phyloP scores from a whole-genome alignment of 345 rosid genomes.

The Corymbia maculata region DNA sequence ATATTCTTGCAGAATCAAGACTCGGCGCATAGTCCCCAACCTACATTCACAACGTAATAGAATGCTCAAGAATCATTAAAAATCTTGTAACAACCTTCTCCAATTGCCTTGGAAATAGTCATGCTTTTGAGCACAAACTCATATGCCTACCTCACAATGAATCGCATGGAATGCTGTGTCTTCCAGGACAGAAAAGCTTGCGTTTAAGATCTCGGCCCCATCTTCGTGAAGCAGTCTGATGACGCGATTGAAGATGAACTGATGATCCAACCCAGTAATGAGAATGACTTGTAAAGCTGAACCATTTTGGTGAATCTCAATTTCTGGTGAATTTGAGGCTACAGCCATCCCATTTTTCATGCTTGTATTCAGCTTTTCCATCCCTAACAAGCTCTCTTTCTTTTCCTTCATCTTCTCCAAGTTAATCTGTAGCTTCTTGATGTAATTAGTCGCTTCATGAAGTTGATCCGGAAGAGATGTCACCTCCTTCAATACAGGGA shows the following conservation, averaged over 20 bases:
- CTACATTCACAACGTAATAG: slow-evolving; percentile 32
- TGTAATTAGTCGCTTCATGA: slow-evolving; percentile 38
- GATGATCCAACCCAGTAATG: not conserved
- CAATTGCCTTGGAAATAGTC: not conserved
- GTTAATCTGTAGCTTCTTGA: slow-evolving; percentile 33
- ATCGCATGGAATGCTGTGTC: not conserved
- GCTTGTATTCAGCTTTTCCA: not conserved
- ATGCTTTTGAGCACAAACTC: not conserved
- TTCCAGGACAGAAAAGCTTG: not conserved
- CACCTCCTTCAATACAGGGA: not conserved
- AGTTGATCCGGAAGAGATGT: slow-evolving; percentile 20
- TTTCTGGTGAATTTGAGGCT: not conserved
- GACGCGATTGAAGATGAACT: not conserved
- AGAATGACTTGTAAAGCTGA: slow-evolving; percentile 2
- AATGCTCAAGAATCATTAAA: not conserved
- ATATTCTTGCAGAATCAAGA: slow-evolving; percentile 19
- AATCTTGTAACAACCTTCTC: not conserved
- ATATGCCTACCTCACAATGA: not conserved
- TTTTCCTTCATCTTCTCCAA: slow-evolving; percentile 38
- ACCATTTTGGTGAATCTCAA: not conserved
- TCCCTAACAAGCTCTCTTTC: not conserved
- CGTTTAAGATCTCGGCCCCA: slow-evolving; percentile 1
- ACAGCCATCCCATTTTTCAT: not conserved
- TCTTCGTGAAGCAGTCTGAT: slow-evolving; percentile 10
- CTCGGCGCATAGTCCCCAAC: slow-evolving; percentile 11